These are phyloP conservation scores for Fusarium sp. DNA, from an alignment of 2,329 filamentous ascomycete genomes.

Conservation along the genomic window DNA sequence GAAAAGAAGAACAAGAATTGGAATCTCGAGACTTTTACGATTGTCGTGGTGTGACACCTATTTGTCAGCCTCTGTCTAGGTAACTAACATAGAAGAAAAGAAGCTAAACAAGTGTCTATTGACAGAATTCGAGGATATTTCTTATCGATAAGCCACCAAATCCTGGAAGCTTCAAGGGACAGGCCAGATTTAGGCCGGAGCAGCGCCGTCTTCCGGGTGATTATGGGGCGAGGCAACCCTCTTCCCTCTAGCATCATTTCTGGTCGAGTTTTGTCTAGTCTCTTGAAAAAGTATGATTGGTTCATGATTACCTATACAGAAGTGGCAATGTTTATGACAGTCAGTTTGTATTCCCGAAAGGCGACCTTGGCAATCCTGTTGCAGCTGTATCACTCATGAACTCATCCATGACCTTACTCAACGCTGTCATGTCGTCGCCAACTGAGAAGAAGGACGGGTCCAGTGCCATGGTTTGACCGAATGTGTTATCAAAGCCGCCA, in stretches of 20 bases:
- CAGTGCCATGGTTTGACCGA: constrained; percentile 18
- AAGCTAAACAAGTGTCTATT: background rate
- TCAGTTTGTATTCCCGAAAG: background rate
- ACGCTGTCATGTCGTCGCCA: background rate
- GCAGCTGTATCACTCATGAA: constrained; percentile 1
- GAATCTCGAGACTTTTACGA: constrained; percentile 4
- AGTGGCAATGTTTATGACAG: background rate
- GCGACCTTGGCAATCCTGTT: background rate
- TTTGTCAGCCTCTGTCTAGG: constrained; percentile 37
- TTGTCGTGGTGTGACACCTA: constrained; percentile 34
- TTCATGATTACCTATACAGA: background rate
- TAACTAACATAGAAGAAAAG: background rate
- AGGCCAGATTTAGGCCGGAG: constrained; percentile 15
- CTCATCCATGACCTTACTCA: constrained; percentile 11
- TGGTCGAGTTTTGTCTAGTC: background rate
- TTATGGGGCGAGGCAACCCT: constrained; percentile 12
- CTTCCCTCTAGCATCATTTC: background rate
- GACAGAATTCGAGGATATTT: background rate
- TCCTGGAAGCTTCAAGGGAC: constrained; percentile 6
- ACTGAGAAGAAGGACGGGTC: constrained; percentile 16
- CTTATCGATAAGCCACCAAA: constrained; percentile 17
- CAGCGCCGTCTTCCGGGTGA: constrained; percentile 13
- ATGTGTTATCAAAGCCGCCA: constrained; percentile 9
- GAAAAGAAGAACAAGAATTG: background rate
- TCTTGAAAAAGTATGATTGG: background rate